Evolutionary conservation across 371 early-diverging fungal species (phyloP).

Genomic region (Funneliformis caledonium): DNA sequence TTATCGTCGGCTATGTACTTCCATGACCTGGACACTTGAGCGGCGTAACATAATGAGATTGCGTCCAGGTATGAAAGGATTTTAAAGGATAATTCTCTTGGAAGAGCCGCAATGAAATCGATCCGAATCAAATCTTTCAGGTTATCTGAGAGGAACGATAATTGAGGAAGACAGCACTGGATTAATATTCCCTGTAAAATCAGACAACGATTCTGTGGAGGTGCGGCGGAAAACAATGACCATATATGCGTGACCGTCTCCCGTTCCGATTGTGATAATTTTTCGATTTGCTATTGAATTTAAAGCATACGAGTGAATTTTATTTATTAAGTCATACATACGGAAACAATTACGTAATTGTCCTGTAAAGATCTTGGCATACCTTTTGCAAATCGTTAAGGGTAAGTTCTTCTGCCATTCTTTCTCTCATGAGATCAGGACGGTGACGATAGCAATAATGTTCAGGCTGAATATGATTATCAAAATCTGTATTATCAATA

Average conservation of each 20-base stretch:
- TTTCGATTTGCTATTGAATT: constrained; percentile 43
- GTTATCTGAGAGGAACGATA: constrained; percentile 73
- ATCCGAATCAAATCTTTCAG: constrained; percentile 75
- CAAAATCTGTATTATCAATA: background rate
- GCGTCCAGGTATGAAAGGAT: constrained; percentile 91
- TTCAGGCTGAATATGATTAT: background rate
- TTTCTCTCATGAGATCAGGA: background rate
- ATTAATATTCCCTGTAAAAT: constrained; percentile 63
- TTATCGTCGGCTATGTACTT: constrained; percentile 85
- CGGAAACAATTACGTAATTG: background rate
- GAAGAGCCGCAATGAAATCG: constrained; percentile 79
- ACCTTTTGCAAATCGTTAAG: constrained; percentile 4
- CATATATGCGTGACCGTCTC: constrained; percentile 55
- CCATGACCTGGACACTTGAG: constrained; percentile 87
- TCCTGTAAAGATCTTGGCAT: too few relatives aligned
- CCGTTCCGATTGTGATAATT: constrained; percentile 50
- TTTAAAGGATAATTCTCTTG: constrained; percentile 78
- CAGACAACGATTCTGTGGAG: constrained; percentile 54
- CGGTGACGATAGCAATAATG: constrained; percentile 15
- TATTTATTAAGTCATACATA: background rate
- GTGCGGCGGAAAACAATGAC: constrained; percentile 55
- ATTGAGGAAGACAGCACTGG: constrained; percentile 64
- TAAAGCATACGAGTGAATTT: background rate
- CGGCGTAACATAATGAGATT: constrained; percentile 86
- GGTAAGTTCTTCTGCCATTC: background rate